phyloP scores from a whole-genome alignment of 106 monocot species.

The Allium sativum region DNA sequence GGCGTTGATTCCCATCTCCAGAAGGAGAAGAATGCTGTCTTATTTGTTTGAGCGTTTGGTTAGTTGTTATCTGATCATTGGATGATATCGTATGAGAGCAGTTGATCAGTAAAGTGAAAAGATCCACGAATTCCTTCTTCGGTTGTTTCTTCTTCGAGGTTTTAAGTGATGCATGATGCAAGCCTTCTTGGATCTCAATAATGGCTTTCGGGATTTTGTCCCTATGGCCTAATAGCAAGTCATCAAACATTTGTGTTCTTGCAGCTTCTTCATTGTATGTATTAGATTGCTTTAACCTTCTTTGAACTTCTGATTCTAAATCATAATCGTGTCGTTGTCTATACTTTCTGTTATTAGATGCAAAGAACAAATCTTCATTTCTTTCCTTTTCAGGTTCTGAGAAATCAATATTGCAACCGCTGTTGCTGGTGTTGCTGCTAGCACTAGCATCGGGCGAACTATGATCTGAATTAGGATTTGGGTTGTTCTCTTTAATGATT shows the following conservation, averaged over 20 bases:
- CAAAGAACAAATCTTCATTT: neutral
- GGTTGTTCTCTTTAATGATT: constrained; percentile 21
- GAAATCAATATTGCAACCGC: neutral
- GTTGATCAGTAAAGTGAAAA: constrained; percentile 26
- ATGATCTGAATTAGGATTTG: neutral
- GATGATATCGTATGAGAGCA: constrained; percentile 26
- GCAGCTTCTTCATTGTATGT: neutral
- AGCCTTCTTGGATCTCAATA: neutral
- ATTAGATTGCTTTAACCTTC: constrained; percentile 31
- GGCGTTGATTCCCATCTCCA: constrained; percentile 31
- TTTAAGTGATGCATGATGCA: neutral
- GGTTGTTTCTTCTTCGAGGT: constrained; percentile 10
- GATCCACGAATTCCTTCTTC: constrained; percentile 29
- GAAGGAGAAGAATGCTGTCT: constrained; percentile 22
- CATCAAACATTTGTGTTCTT: neutral
- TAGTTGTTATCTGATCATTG: constrained; percentile 16
- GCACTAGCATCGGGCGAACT: neutral
- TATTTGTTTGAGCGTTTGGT: constrained; percentile 27
- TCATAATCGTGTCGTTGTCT: constrained; percentile 18
- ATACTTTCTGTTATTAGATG: constrained; percentile 10
- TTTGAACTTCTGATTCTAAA: constrained; percentile 15
- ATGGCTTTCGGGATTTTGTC: neutral
- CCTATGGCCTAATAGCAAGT: neutral
- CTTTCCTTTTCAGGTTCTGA: neutral
- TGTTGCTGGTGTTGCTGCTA: constrained; percentile 1